phyloP scores from a whole-genome alignment of 2,329 filamentous ascomycete genomes.

The Aspergillus eucalypticola region DNA sequence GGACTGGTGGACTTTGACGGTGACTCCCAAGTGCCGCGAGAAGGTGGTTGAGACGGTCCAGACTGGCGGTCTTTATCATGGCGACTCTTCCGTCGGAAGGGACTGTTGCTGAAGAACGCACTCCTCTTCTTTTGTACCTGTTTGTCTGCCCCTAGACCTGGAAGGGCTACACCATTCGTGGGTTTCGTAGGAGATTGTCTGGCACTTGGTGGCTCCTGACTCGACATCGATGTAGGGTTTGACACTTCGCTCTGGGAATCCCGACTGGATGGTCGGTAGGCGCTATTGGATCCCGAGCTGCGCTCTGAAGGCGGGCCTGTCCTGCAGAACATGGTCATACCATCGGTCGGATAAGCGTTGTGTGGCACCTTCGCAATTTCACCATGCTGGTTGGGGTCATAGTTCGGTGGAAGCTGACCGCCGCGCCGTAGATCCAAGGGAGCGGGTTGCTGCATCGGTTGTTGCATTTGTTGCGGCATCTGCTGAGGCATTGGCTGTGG shows the following conservation, averaged over 20 bases:
- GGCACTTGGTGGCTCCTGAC: constrained; percentile 74
- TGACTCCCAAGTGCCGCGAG: constrained; percentile 57
- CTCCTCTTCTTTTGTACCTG: constrained; percentile 70
- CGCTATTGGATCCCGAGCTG: constrained; percentile 64
- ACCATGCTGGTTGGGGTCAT: constrained; percentile 61
- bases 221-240: constrained; percentile 84
- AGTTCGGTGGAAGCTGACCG: constrained; percentile 47
- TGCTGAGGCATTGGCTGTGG: constrained; percentile 27
- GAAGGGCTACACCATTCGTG: constrained; percentile 39
- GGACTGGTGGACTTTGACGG: constrained; percentile 45
- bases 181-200: constrained; percentile 73
- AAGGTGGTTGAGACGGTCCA: constrained; percentile 37
- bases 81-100: constrained; percentile 89
- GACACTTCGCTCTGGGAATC: constrained; percentile 91
- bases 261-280: constrained; percentile 74
- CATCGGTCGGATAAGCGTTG: constrained; percentile 90
- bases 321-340: constrained; percentile 96
- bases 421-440: constrained; percentile 43
- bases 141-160: constrained; percentile 61
- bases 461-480: constrained; percentile 19
- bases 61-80: constrained; percentile 63
- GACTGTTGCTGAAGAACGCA: constrained; percentile 90
- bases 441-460: constrained; percentile 30
- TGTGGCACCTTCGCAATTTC: constrained; percentile 74
- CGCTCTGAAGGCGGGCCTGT: constrained; percentile 70